Base-by-base conservation (phyloP, 257 asterid genomes). In the Lithospermum erythrorhizon region DNA sequence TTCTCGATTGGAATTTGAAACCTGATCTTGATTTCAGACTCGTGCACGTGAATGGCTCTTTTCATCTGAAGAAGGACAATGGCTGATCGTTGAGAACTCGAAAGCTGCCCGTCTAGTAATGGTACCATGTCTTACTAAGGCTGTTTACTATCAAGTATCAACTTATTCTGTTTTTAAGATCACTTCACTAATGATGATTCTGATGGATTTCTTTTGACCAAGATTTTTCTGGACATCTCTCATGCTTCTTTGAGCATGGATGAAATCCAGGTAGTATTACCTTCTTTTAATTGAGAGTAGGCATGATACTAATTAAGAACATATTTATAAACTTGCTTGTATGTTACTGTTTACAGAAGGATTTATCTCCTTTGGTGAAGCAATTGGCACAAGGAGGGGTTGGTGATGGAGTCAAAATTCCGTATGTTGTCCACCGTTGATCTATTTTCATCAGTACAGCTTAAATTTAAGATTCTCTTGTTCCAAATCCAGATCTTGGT, bases 41-140 rank as follows among this genome's bases (percentile, higher is more conserved):
- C 87, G 95, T 79, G 89, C 81, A 74, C 80, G 69, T 67, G 96
- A 86, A 70, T 93, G 99, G 99, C 84, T 93, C 67, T 89, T 78
- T 74, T 75, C 97, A 53, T 77, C 97, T 61, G 91, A 80, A 75
- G 91, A 86, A 84, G 99, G 99, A 54, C 99, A 89, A 72, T 80
- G 96, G 95, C 62, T 80, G 61, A 77, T 93, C 66, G 87, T 86
- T 65, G 89, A 56, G 70, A 89, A 81, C 69, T 72, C 97, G 21
- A 86, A 83, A 75, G 82, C 89, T 76, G 89, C 95, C 70, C 93
- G 99, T 62, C 75, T 89, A 30, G 68, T 84, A 57, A 77, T 93
- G 87, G 98, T 89, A 88, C 61, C 41, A 41, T n/a, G 65, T 68
- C 59, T 9, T 9, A 62, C 54, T 19, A 14, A 9, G 5, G 1